Evolutionary conservation across 148 eudicot genomes (phyloP).

Genomic region (Cornus controversa): DNA sequence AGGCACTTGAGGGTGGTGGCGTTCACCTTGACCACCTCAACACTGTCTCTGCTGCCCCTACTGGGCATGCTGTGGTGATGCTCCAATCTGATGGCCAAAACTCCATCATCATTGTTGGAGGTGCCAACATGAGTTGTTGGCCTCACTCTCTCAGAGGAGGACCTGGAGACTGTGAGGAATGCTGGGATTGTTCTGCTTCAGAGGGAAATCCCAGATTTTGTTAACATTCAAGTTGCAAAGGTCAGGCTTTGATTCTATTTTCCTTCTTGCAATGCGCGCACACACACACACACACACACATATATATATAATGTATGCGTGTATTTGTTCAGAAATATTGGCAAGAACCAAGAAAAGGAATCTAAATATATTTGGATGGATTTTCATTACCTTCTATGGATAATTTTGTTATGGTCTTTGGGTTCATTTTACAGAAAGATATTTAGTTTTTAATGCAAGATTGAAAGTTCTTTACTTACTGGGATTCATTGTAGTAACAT

Average conservation of each 20-base stretch:
- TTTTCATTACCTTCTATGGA: neutral
- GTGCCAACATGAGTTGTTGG: slow-evolving; percentile 84
- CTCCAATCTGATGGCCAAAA: slow-evolving; percentile 82
- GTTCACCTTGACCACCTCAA: slow-evolving; percentile 52
- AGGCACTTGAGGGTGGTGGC: slow-evolving; percentile 71
- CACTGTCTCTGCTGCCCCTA: slow-evolving; percentile 62
- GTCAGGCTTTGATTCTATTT: slow-evolving; percentile 30
- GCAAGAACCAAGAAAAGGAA: too few relatives aligned
- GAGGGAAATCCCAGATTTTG: slow-evolving; percentile 92
- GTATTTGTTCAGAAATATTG: too few relatives aligned
- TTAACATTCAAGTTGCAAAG: slow-evolving; percentile 90
- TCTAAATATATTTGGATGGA: neutral
- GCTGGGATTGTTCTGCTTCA: slow-evolving; percentile 98
- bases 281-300: neutral
- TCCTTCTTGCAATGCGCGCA: neutral
- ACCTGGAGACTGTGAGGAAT: slow-evolving; percentile 56
- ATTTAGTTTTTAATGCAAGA: neutral
- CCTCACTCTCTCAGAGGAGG: slow-evolving; percentile 43
- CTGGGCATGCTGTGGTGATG: slow-evolving; percentile 98
- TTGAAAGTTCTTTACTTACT: too few relatives aligned
- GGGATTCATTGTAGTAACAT: too few relatives aligned
- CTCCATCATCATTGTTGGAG: slow-evolving; percentile 87
- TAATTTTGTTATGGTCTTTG: neutral
- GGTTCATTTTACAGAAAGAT: neutral
- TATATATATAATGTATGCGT: neutral